Evolutionary conservation across 495 filamentous ascomycete species (phyloP), one percentile per base, ranked within the genome.

Genomic region (Aspergillus taichungensis): DNA sequence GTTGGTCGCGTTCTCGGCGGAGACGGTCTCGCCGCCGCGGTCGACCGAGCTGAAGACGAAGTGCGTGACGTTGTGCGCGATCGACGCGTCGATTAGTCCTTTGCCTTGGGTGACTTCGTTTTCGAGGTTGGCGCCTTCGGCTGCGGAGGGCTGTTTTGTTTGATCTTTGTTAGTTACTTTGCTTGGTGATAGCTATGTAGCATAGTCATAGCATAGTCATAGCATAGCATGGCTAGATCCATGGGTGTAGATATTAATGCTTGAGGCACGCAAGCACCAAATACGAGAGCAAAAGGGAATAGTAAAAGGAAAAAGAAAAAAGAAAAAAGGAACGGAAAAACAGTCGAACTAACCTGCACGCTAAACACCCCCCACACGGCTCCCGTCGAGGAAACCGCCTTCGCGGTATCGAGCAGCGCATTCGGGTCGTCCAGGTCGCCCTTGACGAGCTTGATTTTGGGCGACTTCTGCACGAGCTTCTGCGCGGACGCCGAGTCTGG

Each of bases 21-120:
- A 77, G 33, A 54, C 58, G 1, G 61, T 60, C 27, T 78, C 70
- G 37, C 80, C 82, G 40, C 80, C 80, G 13, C 82, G 79, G 50
- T 87, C 84, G 8, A 85, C 81, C 30, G 76, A 81, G 14, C 64
- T 70, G 61, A 84, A 84, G 12, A 87, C 75, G 58, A 87, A 80
- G 55, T 77, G 71, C 35, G 69, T 65, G 43, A 87, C 78, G 12
- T 73, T 69, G 10, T 74, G 58, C 30, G 68, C 68, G 36, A 88
- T 47, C 2, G 77, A 66, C 8, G 66, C 73, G 43, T 85, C 78
- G 48, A 87, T 64, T 13, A 87, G 60, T 1, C 58, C 63, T 38
- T 75, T 79, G n/a, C 80, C 84, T 57, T 87, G 83, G 6, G 54
- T 45, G 49, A 77, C 74, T 61, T 85, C 79, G 28, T 53, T 50